Evolutionary conservation across 129 eudicot species (phyloP).

Genomic region (Lactuca saligna): DNA sequence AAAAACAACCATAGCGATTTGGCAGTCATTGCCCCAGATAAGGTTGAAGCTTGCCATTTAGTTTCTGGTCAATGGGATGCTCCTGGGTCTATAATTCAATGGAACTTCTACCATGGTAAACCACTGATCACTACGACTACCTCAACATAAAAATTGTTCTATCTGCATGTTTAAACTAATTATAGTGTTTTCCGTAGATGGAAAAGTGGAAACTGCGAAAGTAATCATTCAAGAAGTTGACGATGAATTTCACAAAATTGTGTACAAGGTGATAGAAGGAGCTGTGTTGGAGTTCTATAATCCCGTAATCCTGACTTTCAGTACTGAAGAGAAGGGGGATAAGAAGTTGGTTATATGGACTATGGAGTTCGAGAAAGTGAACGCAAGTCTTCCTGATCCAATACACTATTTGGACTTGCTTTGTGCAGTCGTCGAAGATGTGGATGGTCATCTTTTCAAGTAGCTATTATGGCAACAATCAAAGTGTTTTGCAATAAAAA

Average conservation of each 20-base stretch:
- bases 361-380: constrained; percentile 18
- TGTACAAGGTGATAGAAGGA: constrained; percentile 26
- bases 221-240: constrained; percentile 9
- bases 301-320: background rate
- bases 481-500: background rate
- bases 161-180: background rate
- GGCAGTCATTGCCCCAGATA: too few relatives aligned
- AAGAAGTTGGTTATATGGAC: constrained; percentile 24
- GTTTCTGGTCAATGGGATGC: too few relatives aligned
- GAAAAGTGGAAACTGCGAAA: constrained; percentile 15
- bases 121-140: too few relatives aligned
- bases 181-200: constrained; percentile 5
- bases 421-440: background rate
- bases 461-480: too few relatives aligned
- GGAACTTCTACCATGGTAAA: too few relatives aligned
- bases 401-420: background rate
- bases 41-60: too few relatives aligned
- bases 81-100: too few relatives aligned
- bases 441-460: too few relatives aligned
- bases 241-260: constrained; percentile 24
- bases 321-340: background rate
- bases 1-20: too few relatives aligned
- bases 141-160: too few relatives aligned
- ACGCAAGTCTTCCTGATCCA: constrained; percentile 4
- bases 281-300: constrained; percentile 8